Evolutionary conservation across 2,329 filamentous ascomycete genomes (phyloP), one percentile per base, ranked within the genome.

Genomic region (Xylaria sp.): DNA sequence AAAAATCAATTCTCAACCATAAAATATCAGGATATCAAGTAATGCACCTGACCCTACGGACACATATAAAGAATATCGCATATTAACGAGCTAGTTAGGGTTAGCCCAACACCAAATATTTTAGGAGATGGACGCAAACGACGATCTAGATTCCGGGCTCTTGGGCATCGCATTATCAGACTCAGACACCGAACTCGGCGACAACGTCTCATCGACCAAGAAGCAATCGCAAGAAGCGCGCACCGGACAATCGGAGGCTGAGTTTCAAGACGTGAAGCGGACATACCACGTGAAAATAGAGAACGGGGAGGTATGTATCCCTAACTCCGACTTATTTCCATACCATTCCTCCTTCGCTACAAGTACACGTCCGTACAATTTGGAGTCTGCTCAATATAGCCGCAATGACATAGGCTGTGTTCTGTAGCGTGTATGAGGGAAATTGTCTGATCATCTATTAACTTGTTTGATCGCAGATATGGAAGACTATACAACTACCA

Each of bases 221-320:
- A 72, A 70, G 37, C n/a, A 20, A 0, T 63, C 64, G 8, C 67
- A 70, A 34, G 70, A 69, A 34, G 60, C 60, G 56, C 72, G 64
- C 72, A 69, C 67, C 3, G 77, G 59, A 72, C 86, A 88, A 75
- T 82, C 86, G 0, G 85, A 88, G 68, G 82, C 81, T 18, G 82
- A 82, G 1, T 88, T 87, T 72, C 82, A 82, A 69, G 79, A 77
- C 5, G 79, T 89, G 2, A 84, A 82, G 75, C 76, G 73, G 4
- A 77, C 73, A 1, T 89, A 89, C 67, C 73, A 72, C 18, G 80
- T 80, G 25, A 88, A 86, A 72, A 74, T 87, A 46, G 86, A 89
- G 74, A 86, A 88, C 69, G 87, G 87, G 67, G 80, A 88, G 72
- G 87, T 88, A 75, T 70, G 81, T 76, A 41, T 23, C 39, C 18